phyloP scores from a whole-genome alignment of 2,329 filamentous ascomycete species.

The Aspergillus sp. region DNA sequence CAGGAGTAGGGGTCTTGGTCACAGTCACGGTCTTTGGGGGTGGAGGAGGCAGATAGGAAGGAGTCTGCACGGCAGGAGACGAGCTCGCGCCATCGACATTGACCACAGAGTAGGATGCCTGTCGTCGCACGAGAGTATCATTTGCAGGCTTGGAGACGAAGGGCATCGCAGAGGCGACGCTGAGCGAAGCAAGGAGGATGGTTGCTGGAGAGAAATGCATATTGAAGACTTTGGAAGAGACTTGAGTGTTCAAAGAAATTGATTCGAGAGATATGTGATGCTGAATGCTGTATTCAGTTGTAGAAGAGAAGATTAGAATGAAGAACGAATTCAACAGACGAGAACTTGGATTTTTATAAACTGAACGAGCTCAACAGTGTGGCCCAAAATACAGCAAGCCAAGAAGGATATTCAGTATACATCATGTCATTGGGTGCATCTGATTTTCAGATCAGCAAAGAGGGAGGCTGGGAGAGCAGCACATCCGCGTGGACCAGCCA shows the following conservation, averaged over 20 bases:
- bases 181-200: slow-evolving; percentile 22
- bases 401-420: too few species aligned
- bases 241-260: not conserved
- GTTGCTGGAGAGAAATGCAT: slow-evolving; percentile 26
- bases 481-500: too few species aligned
- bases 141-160: slow-evolving; percentile 14
- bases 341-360: too few species aligned
- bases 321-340: too few species aligned
- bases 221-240: not conserved
- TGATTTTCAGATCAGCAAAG: too few species aligned
- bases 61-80: slow-evolving; percentile 7
- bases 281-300: not conserved
- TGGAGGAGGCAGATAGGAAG: slow-evolving; percentile 5
- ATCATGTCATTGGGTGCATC: too few species aligned
- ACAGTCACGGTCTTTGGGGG: slow-evolving; percentile 21
- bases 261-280: not conserved
- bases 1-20: slow-evolving; percentile 13
- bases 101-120: slow-evolving; percentile 24
- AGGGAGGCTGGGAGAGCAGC: too few species aligned
- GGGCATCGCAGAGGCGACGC: slow-evolving; percentile 23
- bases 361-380: too few species aligned
- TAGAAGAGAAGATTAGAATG: too few species aligned
- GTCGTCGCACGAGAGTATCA: slow-evolving; percentile 20
- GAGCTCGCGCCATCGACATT: slow-evolving; percentile 24
- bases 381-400: too few species aligned